Base-by-base conservation (phyloP, 352 stramenopile genomes). In the Phytophthora quininea region DNA sequence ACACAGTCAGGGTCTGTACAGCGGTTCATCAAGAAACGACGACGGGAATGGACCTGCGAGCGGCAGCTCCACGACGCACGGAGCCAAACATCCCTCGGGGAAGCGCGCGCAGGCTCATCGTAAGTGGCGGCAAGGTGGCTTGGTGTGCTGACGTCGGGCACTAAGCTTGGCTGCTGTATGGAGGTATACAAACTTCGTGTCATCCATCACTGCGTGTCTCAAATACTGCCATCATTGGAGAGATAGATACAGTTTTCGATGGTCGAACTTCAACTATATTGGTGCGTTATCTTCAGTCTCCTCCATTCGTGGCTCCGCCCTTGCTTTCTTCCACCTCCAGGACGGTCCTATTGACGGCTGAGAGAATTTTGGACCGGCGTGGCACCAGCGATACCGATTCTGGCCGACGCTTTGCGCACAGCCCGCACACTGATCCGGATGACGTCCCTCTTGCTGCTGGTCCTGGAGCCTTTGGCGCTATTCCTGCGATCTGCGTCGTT, bases 191-290 rank as follows among this genome's bases (percentile, higher is more conserved):
- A 49, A 49, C 8, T 19, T 29, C 43, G 4, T 49, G 43, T 29
- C 43, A 49, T 49, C 40, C 40, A 47, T n/a, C 40, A 47, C 19
- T 47, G 12, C 46, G 38, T 72, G 27, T 72, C 65, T 15, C 58
- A n/a, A 46, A 54, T 64, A 52, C 0, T 15, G 38, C 56, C 60
- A 64, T 68, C 67, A 74, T 74, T 71, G 48, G 29, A 14, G 4
- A 55, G 1, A 62, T 73, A 46, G 60, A 29, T 69, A 69, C 47
- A 61, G 2, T 43, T 65, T 64, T 61, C 49, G 65, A n/a, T 69
- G 60, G 40, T 69, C 58, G 58, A 27, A 53, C 29, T 42, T 65
- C 38, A 57, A 58, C 30, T 29, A 29, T 3, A 9, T 29, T 49
- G 14, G 6, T 49, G 11, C 15, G 4, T 49, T 8, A 27, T 49